These are phyloP conservation scores for Ceratobasidium papillatum DNA, from an alignment of 1,284 basidiomycete species.

Conservation along the genomic window DNA sequence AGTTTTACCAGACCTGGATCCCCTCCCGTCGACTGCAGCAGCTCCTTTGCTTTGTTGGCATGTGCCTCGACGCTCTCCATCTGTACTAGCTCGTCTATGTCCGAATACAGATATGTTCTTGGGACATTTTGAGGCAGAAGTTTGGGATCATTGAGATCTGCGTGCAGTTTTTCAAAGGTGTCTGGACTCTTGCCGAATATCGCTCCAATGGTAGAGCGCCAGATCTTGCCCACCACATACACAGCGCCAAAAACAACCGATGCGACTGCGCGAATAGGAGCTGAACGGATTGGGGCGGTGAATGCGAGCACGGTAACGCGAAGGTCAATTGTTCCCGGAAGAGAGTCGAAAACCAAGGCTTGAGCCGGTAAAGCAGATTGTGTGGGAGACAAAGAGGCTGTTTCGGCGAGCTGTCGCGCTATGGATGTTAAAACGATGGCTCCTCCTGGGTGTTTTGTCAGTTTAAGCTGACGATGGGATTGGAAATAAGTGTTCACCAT, in stretches of 20 bases:
- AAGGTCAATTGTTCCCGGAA: constrained; percentile 6
- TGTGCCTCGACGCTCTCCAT: constrained; percentile 16
- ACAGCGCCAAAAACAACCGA: constrained; percentile 2
- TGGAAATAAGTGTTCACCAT: not conserved
- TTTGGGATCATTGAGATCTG: constrained; percentile 16
- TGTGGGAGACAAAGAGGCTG: not conserved
- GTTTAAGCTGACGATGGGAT: not conserved
- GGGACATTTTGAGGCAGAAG: constrained; percentile 10
- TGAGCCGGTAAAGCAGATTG: constrained; percentile 19
- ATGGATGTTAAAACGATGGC: constrained; percentile 13
- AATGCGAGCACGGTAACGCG: not conserved
- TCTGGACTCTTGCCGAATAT: not conserved
- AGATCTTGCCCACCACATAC: constrained; percentile 3
- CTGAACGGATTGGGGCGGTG: constrained; percentile 6
- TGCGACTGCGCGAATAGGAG: constrained; percentile 4
- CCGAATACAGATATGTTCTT: constrained; percentile 26
- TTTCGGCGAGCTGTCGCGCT: not conserved
- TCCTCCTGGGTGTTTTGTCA: constrained; percentile 3
- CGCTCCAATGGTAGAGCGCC: not conserved
- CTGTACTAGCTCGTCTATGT: constrained; percentile 12
- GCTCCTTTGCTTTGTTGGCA: not conserved
- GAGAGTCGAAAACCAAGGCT: constrained; percentile 25
- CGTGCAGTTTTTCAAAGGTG: constrained; percentile 9
- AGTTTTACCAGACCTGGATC: not conserved
- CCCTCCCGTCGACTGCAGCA: not conserved